Evolutionary conservation across 1,139 yeast genomes (phyloP), one percentile per base, ranked within the genome.

Genomic region (Nakaseomyces sp.): DNA sequence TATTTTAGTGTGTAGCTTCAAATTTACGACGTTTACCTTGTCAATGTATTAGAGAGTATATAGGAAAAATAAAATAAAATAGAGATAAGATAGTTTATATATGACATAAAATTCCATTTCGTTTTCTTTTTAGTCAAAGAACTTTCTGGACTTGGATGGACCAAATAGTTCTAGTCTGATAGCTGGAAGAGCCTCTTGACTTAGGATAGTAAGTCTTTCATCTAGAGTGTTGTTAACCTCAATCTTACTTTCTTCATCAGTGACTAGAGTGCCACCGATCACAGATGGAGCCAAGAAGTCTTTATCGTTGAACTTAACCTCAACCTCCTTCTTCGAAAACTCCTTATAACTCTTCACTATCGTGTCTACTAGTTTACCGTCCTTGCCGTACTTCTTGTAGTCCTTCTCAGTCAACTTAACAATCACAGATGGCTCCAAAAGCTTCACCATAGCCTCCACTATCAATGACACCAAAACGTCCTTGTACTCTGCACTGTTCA

Each of bases 111-210:
- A n/a, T n/a, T n/a, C n/a, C n/a, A n/a, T n/a, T n/a, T n/a, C n/a
- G n/a, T n/a, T n/a, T n/a, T n/a, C n/a, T n/a, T n/a, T n/a, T 62
- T 75, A 89, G 63, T 88, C 94, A 61, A 87, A 86, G 76, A 87
- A 89, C 72, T 86, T 86, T 75, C 97, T 85, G 45, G 91, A 67
- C 47, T 76, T 68, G 24, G 96, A 83, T 47, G 86, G 81, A 45
- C 98, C 98, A 65, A 88, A 91, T 61, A 91, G 71, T 58, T 88
- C 95, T 52, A 83, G 72, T 70, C 97, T 81, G 54, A 93, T 81
- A 45, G 89, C 94, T 43, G 99, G 99, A 55, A 93, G 76, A 7
- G 96, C 85, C 59, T 80, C 86, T 64, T 84, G 84, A 40, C 85
- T 76, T 60, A 91, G 74, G 51, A 93, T 71, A 59, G 79, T 76